These are phyloP conservation scores for Alternaria rosae DNA, from an alignment of 2,329 filamentous ascomycete species.

Conservation along the genomic window DNA sequence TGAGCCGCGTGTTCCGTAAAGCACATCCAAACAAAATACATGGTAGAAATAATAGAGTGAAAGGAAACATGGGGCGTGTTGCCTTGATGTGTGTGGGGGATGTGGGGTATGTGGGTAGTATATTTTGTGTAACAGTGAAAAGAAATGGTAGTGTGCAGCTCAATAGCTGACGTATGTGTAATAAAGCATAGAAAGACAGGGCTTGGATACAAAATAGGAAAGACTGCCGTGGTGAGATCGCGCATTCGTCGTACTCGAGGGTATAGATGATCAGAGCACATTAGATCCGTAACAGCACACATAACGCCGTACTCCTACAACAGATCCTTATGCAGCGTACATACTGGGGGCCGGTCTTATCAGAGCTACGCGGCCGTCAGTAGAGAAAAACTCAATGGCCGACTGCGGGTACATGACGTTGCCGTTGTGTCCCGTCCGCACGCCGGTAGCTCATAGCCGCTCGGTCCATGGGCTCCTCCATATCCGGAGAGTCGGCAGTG, in stretches of 20 bases:
- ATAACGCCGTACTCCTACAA: slow-evolving; percentile 25
- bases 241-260: slow-evolving; percentile 23
- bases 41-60: not conserved
- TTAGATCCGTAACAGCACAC: slow-evolving; percentile 21
- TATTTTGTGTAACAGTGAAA: slow-evolving; percentile 3
- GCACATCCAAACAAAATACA: not conserved
- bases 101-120: slow-evolving; percentile 6
- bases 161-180: slow-evolving; percentile 4
- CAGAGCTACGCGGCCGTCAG: slow-evolving; percentile 14
- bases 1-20: not conserved
- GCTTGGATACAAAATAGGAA: not conserved
- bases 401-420: slow-evolving; percentile 47
- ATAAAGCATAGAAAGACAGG: not conserved
- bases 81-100: too few relatives aligned
- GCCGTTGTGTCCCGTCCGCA: slow-evolving; percentile 54
- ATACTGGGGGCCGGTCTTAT: not conserved
- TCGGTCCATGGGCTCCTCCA: slow-evolving; percentile 50
- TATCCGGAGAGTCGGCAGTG: slow-evolving; percentile 47
- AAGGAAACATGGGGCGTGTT: not conserved
- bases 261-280: slow-evolving; percentile 28
- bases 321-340: not conserved
- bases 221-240: slow-evolving; percentile 15
- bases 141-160: slow-evolving; percentile 5
- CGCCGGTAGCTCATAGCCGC: slow-evolving; percentile 56
- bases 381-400: slow-evolving; percentile 26